phyloP scores from a whole-genome alignment of 73 alveolate species.

The Stentor roeselii region DNA sequence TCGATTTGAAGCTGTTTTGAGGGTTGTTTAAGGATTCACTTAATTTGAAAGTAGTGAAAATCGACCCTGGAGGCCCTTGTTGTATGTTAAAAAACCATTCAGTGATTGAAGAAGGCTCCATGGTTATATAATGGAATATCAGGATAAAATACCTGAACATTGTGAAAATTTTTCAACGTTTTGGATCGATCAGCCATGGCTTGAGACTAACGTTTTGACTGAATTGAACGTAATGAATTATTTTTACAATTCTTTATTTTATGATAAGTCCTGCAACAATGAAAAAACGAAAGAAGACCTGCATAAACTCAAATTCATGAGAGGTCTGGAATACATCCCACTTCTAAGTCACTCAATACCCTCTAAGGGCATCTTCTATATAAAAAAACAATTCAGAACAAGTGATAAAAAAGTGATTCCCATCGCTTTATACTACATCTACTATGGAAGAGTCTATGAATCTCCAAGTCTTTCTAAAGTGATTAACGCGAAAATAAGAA shows the following conservation, averaged over 20 bases:
- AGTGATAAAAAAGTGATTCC: constrained; percentile 13
- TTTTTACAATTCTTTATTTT: constrained; percentile 2
- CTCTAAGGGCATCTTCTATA: not conserved
- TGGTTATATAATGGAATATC: too few relatives aligned
- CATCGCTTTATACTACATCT: not conserved
- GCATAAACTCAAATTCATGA: not conserved
- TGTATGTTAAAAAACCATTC: not conserved
- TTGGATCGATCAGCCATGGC: constrained; percentile 7
- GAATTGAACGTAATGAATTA: not conserved
- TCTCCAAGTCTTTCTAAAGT: not conserved
- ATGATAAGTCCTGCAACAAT: constrained; percentile 11
- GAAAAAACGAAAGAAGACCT: constrained; percentile 18
- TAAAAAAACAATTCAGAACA: not conserved
- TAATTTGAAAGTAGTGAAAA: not conserved
- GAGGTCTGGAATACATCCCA: not conserved
- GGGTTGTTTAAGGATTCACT: constrained; percentile 39
- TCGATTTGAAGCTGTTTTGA: constrained; percentile 35
- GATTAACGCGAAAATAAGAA: not conserved
- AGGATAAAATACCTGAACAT: too few relatives aligned
- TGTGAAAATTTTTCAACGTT: not conserved
- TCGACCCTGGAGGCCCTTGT: constrained; percentile 15
- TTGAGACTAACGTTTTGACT: not conserved
- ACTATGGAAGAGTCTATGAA: constrained; percentile 12
- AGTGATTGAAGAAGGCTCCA: too few relatives aligned
- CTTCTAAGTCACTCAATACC: constrained; percentile 11